Base-by-base conservation (phyloP, 495 filamentous ascomycete genomes). In the Sabuloglossum arenarium region DNA sequence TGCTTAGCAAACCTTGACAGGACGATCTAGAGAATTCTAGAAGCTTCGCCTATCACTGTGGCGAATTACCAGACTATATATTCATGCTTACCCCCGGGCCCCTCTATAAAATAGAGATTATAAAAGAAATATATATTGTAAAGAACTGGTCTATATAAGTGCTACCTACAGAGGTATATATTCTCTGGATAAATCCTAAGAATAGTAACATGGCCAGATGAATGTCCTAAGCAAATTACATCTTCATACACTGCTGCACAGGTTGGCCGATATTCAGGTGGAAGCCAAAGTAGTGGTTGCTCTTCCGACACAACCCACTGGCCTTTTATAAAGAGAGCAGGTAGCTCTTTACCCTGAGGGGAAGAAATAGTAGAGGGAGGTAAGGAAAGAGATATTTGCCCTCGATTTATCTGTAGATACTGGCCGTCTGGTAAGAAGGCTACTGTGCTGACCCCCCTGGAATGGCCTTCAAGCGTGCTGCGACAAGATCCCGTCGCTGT, bases 211-310 rank as follows among this genome's bases (percentile, higher is more conserved):
- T n/a, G n/a, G n/a, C n/a, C n/a, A n/a, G n/a, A n/a, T n/a, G n/a
- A n/a, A n/a, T n/a, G n/a, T n/a, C n/a, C n/a, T n/a, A n/a, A n/a
- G n/a, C n/a, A n/a, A n/a, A n/a, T n/a, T n/a, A n/a, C n/a, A n/a
- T n/a, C n/a, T n/a, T n/a, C n/a, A n/a, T n/a, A n/a, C n/a, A n/a
- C n/a, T n/a, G n/a, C n/a, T n/a, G n/a, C n/a, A n/a, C 53, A 56
- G 30, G 55, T 56, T 29, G 37, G 55, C 50, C 39, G 37, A 50
- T 56, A 56, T 56, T 56, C 55, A 56, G 55, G 50, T 29, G 55
- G n/a, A n/a, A n/a, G n/a, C n/a, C n/a, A n/a, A n/a, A n/a, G n/a
- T 27, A 58, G 25, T 29, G 27, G 43, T 47, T 57, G 55, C 49
- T 52, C 6, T 12, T 29, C 21, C n/a, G 19, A 57, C 49, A 47